A percentile compares a stretch with the other conserved stretches of the same genome.
Conservation (phyloP, 768 basidiomycete genomes). For the Peribolospora kevripleyi region DNA sequence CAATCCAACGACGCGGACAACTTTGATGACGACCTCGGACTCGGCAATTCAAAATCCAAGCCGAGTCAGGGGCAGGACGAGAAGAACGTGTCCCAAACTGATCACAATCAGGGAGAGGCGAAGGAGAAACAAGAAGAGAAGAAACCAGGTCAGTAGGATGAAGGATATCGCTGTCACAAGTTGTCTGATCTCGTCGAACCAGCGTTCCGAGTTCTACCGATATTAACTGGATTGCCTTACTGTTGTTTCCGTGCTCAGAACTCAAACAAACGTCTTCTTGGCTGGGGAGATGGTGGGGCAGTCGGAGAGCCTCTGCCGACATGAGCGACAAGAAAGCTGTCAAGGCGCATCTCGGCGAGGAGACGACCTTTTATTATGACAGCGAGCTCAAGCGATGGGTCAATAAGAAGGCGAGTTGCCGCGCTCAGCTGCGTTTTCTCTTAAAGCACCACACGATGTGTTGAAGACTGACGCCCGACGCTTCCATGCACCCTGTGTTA, state of each 20-base stretch:
- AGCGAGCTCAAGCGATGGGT: conserved; percentile 90
- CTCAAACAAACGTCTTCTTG: too few species aligned
- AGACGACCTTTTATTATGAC: conserved; percentile 75
- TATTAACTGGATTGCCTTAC: neutral
- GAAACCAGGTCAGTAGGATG: too few species aligned
- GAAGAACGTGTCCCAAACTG: conserved; percentile 8
- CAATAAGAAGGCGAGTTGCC: conserved; percentile 52
- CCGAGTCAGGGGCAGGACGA: conserved; percentile 12
- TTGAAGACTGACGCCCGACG: neutral
- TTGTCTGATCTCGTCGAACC: too few species aligned
- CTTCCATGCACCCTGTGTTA: neutral
- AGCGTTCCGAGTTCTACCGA: too few species aligned
- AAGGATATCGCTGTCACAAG: too few species aligned
- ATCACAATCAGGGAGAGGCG: conserved; percentile 10
- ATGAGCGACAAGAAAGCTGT: conserved; percentile 17
- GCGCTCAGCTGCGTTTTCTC: conserved; percentile 2
- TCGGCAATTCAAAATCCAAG: conserved; percentile 45
- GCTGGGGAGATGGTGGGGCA: too few species aligned
- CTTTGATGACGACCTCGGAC: conserved; percentile 67
- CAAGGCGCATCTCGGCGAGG: conserved; percentile 78
- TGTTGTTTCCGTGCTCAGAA: too few species aligned
- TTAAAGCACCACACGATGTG: neutral
- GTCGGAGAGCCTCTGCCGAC: neutral
- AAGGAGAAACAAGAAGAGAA: conserved; percentile 16
- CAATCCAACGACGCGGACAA: conserved; percentile 15